Conservation (phyloP, 2,329 filamentous ascomycete species). For the Alternaria viburni region DNA sequence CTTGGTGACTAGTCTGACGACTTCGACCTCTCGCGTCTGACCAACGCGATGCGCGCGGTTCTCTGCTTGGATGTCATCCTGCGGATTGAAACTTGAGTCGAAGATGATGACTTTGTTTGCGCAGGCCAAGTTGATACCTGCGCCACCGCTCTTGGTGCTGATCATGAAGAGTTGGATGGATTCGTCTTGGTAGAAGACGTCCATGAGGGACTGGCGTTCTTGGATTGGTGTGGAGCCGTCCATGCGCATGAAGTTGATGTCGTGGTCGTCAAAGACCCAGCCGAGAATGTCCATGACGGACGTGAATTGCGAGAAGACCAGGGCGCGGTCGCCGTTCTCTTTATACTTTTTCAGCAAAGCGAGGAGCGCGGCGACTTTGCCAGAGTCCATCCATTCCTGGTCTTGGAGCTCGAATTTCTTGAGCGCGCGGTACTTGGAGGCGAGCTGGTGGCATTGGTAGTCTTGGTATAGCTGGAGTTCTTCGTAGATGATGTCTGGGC, state of each 20-base stretch:
- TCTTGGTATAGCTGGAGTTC: constrained; percentile 64
- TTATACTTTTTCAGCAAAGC: constrained; percentile 76
- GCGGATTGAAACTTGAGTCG: constrained; percentile 95
- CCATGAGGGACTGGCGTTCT: constrained; percentile 84
- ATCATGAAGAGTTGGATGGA: constrained; percentile 89
- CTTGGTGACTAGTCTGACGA: constrained; percentile 80
- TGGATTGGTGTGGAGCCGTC: constrained; percentile 84
- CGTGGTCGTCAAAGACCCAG: constrained; percentile 75
- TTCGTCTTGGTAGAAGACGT: constrained; percentile 78
- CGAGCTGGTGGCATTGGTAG: constrained; percentile 67
- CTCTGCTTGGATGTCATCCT: constrained; percentile 97
- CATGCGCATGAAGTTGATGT: constrained; percentile 81
- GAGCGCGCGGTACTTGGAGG: constrained; percentile 59
- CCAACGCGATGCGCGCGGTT: constrained; percentile 95
- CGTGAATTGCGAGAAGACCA: constrained; percentile 94
- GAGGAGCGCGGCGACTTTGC: constrained; percentile 84
- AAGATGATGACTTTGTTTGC: constrained; percentile 99
- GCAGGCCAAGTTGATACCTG: constrained; percentile 92
- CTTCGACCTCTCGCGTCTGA: constrained; percentile 87
- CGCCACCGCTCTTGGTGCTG: constrained; percentile 92
- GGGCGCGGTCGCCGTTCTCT: constrained; percentile 79
- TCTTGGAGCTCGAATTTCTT: constrained; percentile 64
- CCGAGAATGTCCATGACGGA: constrained; percentile 90
- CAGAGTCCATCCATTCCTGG: constrained; percentile 73
- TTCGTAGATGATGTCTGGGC: constrained; percentile 60